Base-by-base conservation (phyloP, 139 green algal species). In the Yamagishiella unicocca region DNA sequence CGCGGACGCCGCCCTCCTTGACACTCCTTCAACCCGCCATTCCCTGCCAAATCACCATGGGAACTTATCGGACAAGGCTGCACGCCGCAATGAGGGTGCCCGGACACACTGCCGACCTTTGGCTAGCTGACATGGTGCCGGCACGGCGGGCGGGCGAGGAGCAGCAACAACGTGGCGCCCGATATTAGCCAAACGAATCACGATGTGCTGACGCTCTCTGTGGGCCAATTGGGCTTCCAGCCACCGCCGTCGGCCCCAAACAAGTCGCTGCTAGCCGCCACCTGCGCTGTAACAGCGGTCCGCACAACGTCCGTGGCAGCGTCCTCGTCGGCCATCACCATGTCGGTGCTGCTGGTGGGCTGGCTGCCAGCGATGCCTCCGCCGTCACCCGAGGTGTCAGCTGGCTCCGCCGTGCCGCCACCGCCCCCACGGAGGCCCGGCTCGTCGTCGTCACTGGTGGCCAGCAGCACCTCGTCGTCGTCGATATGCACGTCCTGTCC, bases 381-480 rank as follows among this genome's bases (percentile, higher is more conserved):
- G 12, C 66, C 45, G 24, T 45, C 66, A 43, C 67, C 82, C 2
- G 81, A 35, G 29, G 4, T 72, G 27, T 19, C 79, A 21, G 79
- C 42, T 31, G 78, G 5, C 27, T 82, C 74, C 33, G 74, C 22
- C 31, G 74, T 29, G 9, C 66, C 67, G 40, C 66, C 31, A 35
- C 45, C 31, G 27, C n/a, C 43, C 38, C 62, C 42, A n/a, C 33
- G 9, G 46, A 53, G 27, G 14, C 67, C 67, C 31, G 42, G 43
- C 67, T 90, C 89, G 10, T 92, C 89, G 25, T 90, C 84, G 61
- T 92, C 89, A 50, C 75, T 85, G 53, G 75, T 85, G 38, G 89
- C 81, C 10, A 92, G 80, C 74, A 92, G 81, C 84, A 92, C 89
- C 53, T 88, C 89, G 40, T 92, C 89, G 22, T 92, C 89, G 33